Evolutionary conservation across 805 yeast species (phyloP).

Genomic region (Jamesozyma jinghongensis): DNA sequence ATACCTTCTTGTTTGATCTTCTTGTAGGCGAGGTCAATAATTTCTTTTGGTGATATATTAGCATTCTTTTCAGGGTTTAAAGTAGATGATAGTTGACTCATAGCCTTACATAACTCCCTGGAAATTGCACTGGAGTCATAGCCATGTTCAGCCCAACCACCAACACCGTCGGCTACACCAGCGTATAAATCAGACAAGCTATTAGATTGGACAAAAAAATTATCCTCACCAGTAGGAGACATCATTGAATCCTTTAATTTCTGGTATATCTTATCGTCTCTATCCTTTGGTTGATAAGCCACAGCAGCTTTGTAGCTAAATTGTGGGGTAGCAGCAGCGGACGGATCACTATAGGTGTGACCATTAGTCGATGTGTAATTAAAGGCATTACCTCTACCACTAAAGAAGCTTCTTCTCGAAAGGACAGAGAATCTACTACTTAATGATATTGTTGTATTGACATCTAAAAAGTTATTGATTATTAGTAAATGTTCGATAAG

Average conservation of each 20-base stretch:
- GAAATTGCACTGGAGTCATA: slow-evolving; percentile 83
- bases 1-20: slow-evolving; percentile 43
- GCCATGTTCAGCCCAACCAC: slow-evolving; percentile 94
- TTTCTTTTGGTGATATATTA: slow-evolving; percentile 32
- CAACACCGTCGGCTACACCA: slow-evolving; percentile 96
- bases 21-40: slow-evolving; percentile 50
- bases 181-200: slow-evolving; percentile 36
- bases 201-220: slow-evolving; percentile 42
- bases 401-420: slow-evolving; percentile 15
- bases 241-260: slow-evolving; percentile 28
- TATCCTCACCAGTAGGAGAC: slow-evolving; percentile 75
- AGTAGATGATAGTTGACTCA: slow-evolving; percentile 31
- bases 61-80: slow-evolving; percentile 4
- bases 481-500: slow-evolving; percentile 16
- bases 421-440: slow-evolving; percentile 6
- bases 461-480: slow-evolving; percentile 2
- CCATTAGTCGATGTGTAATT: slow-evolving; percentile 1
- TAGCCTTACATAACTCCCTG: slow-evolving; percentile 58
- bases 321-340: slow-evolving; percentile 11
- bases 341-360: neutral
- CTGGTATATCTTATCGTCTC: slow-evolving; percentile 42
- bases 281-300: slow-evolving; percentile 65
- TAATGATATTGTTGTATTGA: slow-evolving; percentile 2
- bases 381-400: slow-evolving; percentile 7
- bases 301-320: slow-evolving; percentile 50